Conservation (phyloP, 2,329 filamentous ascomycete species). For the Onygenales sp. region DNA sequence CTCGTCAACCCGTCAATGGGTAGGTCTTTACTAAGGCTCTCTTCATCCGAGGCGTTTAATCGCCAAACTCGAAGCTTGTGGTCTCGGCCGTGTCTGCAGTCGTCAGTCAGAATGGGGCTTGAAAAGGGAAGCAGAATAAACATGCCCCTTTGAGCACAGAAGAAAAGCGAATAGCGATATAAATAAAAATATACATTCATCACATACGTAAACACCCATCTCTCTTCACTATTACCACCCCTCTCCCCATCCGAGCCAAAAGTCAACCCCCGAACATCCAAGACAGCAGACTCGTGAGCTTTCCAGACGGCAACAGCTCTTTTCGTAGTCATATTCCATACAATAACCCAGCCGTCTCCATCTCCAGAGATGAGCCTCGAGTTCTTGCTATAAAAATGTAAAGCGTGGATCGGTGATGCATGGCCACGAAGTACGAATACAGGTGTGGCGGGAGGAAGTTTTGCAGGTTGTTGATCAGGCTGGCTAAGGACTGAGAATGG, state of each 20-base stretch:
- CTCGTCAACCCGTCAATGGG: constrained; percentile 55
- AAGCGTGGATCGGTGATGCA: constrained; percentile 65
- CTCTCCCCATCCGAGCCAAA: constrained; percentile 4
- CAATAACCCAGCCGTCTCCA: constrained; percentile 76
- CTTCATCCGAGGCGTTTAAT: constrained; percentile 52
- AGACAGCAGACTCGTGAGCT: constrained; percentile 67
- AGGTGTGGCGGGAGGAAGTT: constrained; percentile 44
- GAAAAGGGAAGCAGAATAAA: not conserved
- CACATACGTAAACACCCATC: constrained; percentile 73
- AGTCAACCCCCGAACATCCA: constrained; percentile 65
- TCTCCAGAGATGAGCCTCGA: constrained; percentile 75
- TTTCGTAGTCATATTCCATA: constrained; percentile 79
- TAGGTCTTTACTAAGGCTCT: constrained; percentile 51
- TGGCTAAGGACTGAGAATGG: not conserved
- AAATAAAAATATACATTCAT: not conserved
- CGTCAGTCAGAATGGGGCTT: not conserved
- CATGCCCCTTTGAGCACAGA: not conserved
- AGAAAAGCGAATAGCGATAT: constrained; percentile 9
- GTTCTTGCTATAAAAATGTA: constrained; percentile 64
- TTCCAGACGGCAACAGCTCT: constrained; percentile 77
- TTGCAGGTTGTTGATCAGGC: not conserved
- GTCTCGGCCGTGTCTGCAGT: constrained; percentile 73
- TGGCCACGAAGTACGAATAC: constrained; percentile 77
- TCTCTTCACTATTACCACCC: constrained; percentile 19
- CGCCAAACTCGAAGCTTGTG: constrained; percentile 82